These are phyloP conservation scores for Paxillus rubicundulus DNA, from an alignment of 768 basidiomycete species.

Conservation along the genomic window DNA sequence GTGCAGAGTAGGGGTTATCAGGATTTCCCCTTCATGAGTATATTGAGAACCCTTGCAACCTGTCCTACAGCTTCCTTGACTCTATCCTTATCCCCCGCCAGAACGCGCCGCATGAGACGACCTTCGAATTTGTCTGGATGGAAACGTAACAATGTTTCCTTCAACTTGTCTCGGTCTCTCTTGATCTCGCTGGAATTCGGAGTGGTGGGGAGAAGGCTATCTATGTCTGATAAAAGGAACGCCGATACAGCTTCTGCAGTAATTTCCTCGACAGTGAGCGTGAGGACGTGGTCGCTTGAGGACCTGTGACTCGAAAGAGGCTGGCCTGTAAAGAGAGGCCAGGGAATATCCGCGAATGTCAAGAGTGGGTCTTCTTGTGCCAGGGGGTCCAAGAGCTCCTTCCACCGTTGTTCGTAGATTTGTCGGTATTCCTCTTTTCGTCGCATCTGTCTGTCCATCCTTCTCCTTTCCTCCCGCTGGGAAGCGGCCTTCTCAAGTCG, in stretches of 20 bases:
- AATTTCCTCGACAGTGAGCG: constrained; percentile 45
- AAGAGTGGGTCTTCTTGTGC: constrained; percentile 32
- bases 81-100: constrained; percentile 42
- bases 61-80: constrained; percentile 62
- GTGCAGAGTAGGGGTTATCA: neutral
- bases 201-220: neutral
- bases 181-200: constrained; percentile 22
- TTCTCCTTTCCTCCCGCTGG: constrained; percentile 49
- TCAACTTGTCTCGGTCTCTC: constrained; percentile 57
- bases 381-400: constrained; percentile 39
- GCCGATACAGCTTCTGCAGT: constrained; percentile 52
- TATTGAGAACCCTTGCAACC: constrained; percentile 59
- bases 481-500: constrained; percentile 50
- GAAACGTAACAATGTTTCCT: constrained; percentile 69
- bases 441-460: constrained; percentile 45
- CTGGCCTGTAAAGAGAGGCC: constrained; percentile 53
- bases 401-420: constrained; percentile 60
- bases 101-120: constrained; percentile 55
- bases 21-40: constrained; percentile 42
- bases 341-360: constrained; percentile 63
- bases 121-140: constrained; percentile 85
- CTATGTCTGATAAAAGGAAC: constrained; percentile 48
- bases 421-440: constrained; percentile 46
- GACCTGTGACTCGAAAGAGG: constrained; percentile 17
- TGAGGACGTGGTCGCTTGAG: constrained; percentile 15